Conservation (phyloP, 352 stramenopile species). For the Globisporangium carolinianum region DNA sequence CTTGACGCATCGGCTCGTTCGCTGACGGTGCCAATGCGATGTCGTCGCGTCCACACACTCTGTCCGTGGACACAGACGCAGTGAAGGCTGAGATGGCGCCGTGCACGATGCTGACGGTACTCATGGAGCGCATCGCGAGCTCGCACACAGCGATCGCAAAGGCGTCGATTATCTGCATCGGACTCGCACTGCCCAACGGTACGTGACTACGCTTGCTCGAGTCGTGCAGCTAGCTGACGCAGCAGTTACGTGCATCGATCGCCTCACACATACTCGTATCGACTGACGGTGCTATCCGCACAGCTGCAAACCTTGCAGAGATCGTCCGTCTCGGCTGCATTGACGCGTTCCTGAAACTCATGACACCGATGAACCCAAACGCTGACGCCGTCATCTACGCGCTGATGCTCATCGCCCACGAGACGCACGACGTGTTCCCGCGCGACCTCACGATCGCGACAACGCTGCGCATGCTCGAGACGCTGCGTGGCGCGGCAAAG, state of each 20-base stretch:
- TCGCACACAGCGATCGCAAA: conserved; percentile 30
- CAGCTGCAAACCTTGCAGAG: conserved; percentile 49
- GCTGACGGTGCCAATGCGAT: no score
- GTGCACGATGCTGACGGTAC: conserved; percentile 28
- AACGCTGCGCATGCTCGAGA: conserved; percentile 47
- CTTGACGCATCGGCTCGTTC: not conserved
- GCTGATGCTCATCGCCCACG: conserved; percentile 49
- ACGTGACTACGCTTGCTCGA: not conserved
- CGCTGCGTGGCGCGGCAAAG: conserved; percentile 55
- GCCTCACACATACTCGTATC: not conserved
- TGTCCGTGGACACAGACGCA: conserved; percentile 10
- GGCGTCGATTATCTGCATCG: conserved; percentile 45
- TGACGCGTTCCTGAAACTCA: conserved; percentile 43
- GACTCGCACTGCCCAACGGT: conserved; percentile 52
- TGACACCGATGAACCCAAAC: conserved; percentile 35
- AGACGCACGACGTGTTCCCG: conserved; percentile 46
- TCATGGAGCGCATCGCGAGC: conserved; percentile 39
- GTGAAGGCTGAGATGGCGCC: conserved; percentile 27
- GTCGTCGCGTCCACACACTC: no score
- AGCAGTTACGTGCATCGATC: not conserved
- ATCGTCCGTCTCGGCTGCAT: conserved; percentile 47
- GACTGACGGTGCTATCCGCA: not conserved
- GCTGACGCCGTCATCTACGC: conserved; percentile 43
- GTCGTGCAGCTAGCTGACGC: not conserved
- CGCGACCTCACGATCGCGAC: conserved; percentile 29